Evolutionary conservation across 371 early-diverging fungal species (phyloP).

Genomic region (Lichtheimia corymbifera): DNA sequence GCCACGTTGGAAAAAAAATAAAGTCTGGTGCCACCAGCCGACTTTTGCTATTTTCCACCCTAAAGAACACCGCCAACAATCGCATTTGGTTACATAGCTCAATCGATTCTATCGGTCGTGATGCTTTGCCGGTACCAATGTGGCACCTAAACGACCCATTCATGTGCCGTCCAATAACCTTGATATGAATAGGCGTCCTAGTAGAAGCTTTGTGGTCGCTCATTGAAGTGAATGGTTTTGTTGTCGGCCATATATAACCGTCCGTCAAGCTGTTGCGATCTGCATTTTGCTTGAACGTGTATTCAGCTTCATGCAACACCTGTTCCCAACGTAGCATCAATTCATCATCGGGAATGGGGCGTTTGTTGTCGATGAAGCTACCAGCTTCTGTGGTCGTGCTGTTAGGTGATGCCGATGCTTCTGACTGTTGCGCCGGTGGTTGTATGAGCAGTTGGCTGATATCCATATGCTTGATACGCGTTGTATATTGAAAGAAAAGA

Average conservation of each 20-base stretch:
- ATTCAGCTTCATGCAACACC: slow-evolving; percentile 25
- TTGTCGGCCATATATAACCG: slow-evolving; percentile 19
- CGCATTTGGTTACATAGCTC: slow-evolving; percentile 44
- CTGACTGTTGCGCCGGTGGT: background rate
- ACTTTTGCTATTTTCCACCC: slow-evolving; percentile 37
- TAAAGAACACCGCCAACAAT: slow-evolving; percentile 42
- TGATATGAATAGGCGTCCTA: slow-evolving; percentile 37
- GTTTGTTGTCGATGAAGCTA: background rate
- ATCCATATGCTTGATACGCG: background rate
- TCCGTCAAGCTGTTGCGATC: slow-evolving; percentile 42
- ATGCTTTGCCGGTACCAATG: slow-evolving; percentile 47
- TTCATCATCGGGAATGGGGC: slow-evolving; percentile 18
- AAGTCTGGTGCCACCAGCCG: slow-evolving; percentile 38
- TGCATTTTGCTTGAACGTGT: slow-evolving; percentile 10
- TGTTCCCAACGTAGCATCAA: slow-evolving; percentile 29
- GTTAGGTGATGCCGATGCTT: background rate
- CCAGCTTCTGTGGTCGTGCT: background rate
- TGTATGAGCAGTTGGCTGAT: background rate
- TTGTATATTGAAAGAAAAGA: background rate
- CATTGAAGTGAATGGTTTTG: slow-evolving; percentile 9
- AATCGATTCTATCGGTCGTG: slow-evolving; percentile 38
- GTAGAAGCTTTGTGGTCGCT: background rate
- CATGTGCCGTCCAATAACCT: slow-evolving; percentile 46
- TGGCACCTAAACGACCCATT: slow-evolving; percentile 47
- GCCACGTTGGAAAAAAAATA: slow-evolving; percentile 49